These are phyloP conservation scores for Pythium plurisporium DNA, from an alignment of 352 stramenopile species.

Conservation along the genomic window DNA sequence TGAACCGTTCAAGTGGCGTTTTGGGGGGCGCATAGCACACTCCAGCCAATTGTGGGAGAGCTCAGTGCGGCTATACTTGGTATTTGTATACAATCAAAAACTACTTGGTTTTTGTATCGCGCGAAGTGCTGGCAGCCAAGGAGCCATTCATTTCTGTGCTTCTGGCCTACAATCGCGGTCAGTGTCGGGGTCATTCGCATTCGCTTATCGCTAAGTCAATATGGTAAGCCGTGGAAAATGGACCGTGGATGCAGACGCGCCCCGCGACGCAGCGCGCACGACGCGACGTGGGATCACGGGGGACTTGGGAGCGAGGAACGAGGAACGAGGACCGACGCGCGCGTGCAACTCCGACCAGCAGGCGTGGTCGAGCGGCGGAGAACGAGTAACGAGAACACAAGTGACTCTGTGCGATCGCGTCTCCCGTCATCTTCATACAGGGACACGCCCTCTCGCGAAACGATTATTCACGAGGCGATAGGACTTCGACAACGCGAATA, in stretches of 20 bases:
- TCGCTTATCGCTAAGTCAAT: conserved; percentile 88
- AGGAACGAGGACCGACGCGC: background rate
- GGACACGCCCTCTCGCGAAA: too few species aligned
- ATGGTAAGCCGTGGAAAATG: conserved; percentile 57
- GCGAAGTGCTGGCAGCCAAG: conserved; percentile 41
- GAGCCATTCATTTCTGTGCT: conserved; percentile 77
- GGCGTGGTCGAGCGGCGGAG: too few species aligned
- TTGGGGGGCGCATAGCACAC: conserved; percentile 19
- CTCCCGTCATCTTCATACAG: too few species aligned
- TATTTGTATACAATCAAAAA: conserved; percentile 31
- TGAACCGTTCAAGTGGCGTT: conserved; percentile 4
- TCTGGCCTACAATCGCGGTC: conserved; percentile 23
- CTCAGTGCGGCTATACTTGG: conserved; percentile 10
- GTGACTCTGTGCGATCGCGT: too few species aligned
- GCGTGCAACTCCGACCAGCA: background rate
- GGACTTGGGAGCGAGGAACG: background rate
- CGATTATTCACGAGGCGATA: too few species aligned
- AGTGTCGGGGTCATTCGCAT: conserved; percentile 64
- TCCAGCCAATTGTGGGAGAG: conserved; percentile 22
- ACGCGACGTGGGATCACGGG: background rate
- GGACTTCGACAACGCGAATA: too few species aligned
- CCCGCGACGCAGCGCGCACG: background rate
- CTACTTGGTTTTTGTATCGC: conserved; percentile 46
- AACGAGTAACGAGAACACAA: too few species aligned
- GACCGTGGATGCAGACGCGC: background rate